Base-by-base conservation (phyloP, 345 rosid genomes). In the Lagerstroemia speciosa region DNA sequence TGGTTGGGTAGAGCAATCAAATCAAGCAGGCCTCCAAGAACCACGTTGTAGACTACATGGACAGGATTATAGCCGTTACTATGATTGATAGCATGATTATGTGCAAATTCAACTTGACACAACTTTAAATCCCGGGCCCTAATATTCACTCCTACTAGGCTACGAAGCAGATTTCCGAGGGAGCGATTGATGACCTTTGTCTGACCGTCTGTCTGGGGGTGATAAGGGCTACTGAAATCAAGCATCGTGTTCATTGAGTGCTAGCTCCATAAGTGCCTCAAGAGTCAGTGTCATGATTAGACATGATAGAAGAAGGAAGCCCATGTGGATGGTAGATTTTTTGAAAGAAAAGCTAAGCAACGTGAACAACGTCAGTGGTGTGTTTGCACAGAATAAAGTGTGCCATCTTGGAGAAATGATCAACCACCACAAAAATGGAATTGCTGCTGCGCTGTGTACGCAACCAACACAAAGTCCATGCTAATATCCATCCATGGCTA, bases 181-280 rank as follows among this genome's bases (percentile, higher is more conserved):
- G 32, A 29, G 9, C 50, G 52, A 5, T 53, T 57, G 19, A 69
- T 36, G 5, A 55, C 33, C 30, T 66, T 1, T 0, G 52, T 36
- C 19, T 66, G 53, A 11, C 62, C 62, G 20, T 64, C 17, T 1
- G 11, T 64, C 26, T 64, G 38, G 12, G 53, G 31, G 7, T 66
- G 53, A 20, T 66, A 19, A 4, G 68, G 6, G 5, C 30, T 20
- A 66, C 53, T 66, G 12, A 66, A 38, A 6, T 37, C 16, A 3
- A 38, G 32, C 11, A 2, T 17, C 31, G 53, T 66, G 29, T 16
- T 30, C 26, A 66, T 10, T 16, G 19, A 38, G 15, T 15, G 3
- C 71, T 22, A 69, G 22, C 31, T 26, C 19, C 48, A 34, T 7
- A 64, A 64, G 62, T 45, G 70, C 11, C 37, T 24, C 6, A 67